Conservation (phyloP, 208 protist species). For the Phytomonas sp. region DNA sequence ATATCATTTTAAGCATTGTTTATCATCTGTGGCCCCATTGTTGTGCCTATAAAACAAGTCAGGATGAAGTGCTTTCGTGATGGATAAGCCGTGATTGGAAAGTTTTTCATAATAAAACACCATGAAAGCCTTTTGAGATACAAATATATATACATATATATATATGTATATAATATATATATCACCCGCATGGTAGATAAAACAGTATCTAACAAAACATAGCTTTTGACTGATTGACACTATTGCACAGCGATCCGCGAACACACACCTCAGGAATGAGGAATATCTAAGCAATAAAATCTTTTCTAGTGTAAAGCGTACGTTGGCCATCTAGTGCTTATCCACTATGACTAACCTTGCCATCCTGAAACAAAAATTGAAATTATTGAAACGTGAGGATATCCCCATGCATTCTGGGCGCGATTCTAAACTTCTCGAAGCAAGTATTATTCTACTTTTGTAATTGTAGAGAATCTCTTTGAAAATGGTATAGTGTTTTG, state of each 20-base stretch:
- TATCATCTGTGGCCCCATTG: not conserved
- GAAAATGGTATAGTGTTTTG: not conserved
- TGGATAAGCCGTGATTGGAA: not conserved
- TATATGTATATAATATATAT: not conserved
- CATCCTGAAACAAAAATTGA: not conserved
- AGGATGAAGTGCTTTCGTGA: not conserved
- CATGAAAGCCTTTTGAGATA: not conserved
- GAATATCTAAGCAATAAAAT: not conserved
- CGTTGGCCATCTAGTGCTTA: not conserved
- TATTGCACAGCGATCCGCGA: not conserved
- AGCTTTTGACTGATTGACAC: not conserved
- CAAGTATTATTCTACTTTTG: too few relatives aligned
- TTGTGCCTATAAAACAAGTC: not conserved
- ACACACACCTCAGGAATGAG: not conserved
- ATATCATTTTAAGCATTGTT: not conserved
- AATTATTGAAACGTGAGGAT: not conserved
- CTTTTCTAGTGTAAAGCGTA: not conserved
- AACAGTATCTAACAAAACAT: conserved; percentile 3
- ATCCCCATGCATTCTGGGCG: not conserved
- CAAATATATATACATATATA: conserved; percentile 3
- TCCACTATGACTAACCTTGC: not conserved
- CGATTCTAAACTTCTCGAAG: too few relatives aligned
- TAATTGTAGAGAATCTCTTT: too few relatives aligned
- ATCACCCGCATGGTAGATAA: not conserved
- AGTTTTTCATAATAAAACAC: not conserved